Base-by-base conservation (phyloP, 805 yeast species). In the Scheffersomyces ergatensis region DNA sequence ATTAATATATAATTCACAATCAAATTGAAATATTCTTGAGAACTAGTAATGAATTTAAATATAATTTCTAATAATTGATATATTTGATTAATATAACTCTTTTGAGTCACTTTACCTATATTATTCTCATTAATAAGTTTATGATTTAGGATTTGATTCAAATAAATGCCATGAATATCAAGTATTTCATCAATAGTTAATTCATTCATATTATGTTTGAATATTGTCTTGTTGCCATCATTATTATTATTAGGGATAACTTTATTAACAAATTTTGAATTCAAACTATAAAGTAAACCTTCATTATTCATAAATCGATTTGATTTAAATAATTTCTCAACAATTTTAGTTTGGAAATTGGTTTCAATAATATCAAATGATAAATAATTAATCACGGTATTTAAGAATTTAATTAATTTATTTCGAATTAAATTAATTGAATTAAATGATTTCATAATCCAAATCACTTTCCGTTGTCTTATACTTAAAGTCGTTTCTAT, bases 101-200 rank as follows among this genome's bases (percentile, higher is more conserved):
- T 47, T 3, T 62, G 63, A 3, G 69, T 53, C 14, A 33, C 26
- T 30, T 60, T 58, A 2, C 74, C 74, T 5, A 51, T 40, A 4
- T 39, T 36, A n/a, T 57, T 49, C 16, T 60, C 67, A 38, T 58
- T 57, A 20, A 70, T 50, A 9, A 70, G 42, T 36, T 64, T 66
- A 48, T 59, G 54, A 21, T 59, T 48, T 16, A 64, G 55, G 7
- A 64, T 50, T 47, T 55, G 46, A 12, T 48, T 41, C 38, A 70
- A 42, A 49, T 58, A 68, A 2, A 44, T 43, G 17, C 54, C 51
- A 48, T 74, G 78, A 13, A 64, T 37, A 4, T 47, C 29, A 9
- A 67, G 62, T 11, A 83, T 51, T 33, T 79, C 81, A 47, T 81
- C 83, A 36, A 83, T 57, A 11, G 77, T 71, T 34, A 63, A 62